phyloP scores from a whole-genome alignment of 208 protist genomes.

The Acanthamoeba castellanii region DNA sequence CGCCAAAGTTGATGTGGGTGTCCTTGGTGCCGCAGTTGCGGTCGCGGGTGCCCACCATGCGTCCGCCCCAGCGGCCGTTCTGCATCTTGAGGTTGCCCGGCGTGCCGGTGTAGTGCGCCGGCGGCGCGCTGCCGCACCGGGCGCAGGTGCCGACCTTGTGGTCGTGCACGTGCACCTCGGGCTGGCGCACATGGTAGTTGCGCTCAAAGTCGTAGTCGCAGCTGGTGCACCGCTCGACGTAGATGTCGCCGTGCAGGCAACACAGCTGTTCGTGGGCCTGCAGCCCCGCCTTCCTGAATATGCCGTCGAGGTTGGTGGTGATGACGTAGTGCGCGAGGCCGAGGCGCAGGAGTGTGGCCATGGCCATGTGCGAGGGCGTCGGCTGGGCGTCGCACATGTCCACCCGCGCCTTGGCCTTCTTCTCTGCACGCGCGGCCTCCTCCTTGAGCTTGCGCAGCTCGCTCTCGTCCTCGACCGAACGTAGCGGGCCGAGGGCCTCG shows the following conservation, averaged over 20 bases:
- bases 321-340: slow-evolving; percentile 71
- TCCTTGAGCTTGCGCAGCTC: slow-evolving; percentile 58
- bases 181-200: slow-evolving; percentile 68
- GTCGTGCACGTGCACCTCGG: slow-evolving; percentile 70
- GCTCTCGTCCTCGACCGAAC: slow-evolving; percentile 46
- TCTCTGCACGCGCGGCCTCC: slow-evolving; percentile 37
- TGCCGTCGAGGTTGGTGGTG: slow-evolving; percentile 75
- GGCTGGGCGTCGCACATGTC: slow-evolving; percentile 72
- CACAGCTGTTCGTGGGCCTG: slow-evolving; percentile 54
- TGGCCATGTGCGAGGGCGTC: slow-evolving; percentile 74
- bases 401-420: slow-evolving; percentile 53
- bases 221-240: slow-evolving; percentile 71
- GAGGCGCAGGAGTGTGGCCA: slow-evolving; percentile 66
- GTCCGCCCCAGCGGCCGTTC: slow-evolving; percentile 39
- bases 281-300: slow-evolving; percentile 72
- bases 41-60: slow-evolving; percentile 64
- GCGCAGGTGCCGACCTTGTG: slow-evolving; percentile 66
- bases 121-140: slow-evolving; percentile 56
- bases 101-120: slow-evolving; percentile 71
- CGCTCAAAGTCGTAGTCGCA: slow-evolving; percentile 78
- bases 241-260: slow-evolving; percentile 75
- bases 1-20: slow-evolving; percentile 78
- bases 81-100: slow-evolving; percentile 53
- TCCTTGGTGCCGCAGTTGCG: slow-evolving; percentile 73
- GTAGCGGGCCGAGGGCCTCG: not conserved